These are phyloP conservation scores for Domatiomyces catenatus DNA, from an alignment of 2,329 filamentous ascomycete genomes.

Conservation along the genomic window DNA sequence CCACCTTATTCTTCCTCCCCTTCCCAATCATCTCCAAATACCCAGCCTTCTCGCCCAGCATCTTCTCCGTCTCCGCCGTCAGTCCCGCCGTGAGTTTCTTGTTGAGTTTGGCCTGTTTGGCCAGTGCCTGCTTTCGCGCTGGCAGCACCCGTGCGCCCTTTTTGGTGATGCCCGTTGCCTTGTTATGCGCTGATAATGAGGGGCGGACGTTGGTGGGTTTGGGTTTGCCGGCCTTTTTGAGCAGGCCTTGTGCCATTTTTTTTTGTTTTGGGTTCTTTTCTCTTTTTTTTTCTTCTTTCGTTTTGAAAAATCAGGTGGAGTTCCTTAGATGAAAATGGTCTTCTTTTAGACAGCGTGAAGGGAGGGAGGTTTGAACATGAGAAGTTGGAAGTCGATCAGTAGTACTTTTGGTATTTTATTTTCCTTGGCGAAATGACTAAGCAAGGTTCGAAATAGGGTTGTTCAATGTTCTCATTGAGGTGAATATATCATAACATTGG, in stretches of 20 bases:
- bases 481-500: no score
- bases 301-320: no score
- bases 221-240: slow-evolving; percentile 11
- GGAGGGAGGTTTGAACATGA: no score
- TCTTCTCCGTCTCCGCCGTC: slow-evolving; percentile 50
- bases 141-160: slow-evolving; percentile 48
- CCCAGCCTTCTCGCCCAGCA: slow-evolving; percentile 50
- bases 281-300: no score
- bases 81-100: slow-evolving; percentile 52
- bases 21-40: slow-evolving; percentile 55
- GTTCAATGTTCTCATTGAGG: no score
- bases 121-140: slow-evolving; percentile 47
- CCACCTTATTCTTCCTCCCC: slow-evolving; percentile 32
- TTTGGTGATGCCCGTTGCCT: slow-evolving; percentile 31
- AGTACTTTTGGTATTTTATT: no score
- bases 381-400: no score
- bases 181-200: not conserved
- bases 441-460: no score
- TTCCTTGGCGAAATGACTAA: no score
- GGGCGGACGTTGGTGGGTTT: not conserved
- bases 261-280: no score
- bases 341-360: no score
- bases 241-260: slow-evolving; percentile 16
- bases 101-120: slow-evolving; percentile 46
- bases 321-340: no score